These are phyloP conservation scores for Arachnomyces sp. DNA, from an alignment of 2,329 filamentous ascomycete genomes.

Conservation along the genomic window DNA sequence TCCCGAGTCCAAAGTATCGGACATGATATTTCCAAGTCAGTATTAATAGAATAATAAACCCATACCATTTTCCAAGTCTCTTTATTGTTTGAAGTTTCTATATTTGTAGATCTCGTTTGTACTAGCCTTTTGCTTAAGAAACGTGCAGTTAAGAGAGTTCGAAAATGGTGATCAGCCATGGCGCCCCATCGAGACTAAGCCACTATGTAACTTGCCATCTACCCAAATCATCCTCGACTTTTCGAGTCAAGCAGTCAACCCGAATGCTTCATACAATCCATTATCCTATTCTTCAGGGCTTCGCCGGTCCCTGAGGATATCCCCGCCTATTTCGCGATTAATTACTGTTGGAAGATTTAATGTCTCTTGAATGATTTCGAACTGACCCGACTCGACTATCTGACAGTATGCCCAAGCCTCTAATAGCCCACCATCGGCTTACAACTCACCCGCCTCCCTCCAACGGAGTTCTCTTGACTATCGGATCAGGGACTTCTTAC, in stretches of 20 bases:
- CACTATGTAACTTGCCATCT: conserved; percentile 1
- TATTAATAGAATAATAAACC: too few species aligned
- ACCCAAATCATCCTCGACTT: background rate
- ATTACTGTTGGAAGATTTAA: conserved; percentile 5
- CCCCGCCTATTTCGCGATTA: conserved; percentile 1
- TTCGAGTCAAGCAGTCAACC: too few species aligned
- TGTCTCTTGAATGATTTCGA: conserved; percentile 8
- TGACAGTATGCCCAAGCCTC: conserved; percentile 24
- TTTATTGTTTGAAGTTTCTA: too few species aligned
- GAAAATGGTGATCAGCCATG: too few species aligned
- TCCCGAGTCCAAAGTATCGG: too few species aligned
- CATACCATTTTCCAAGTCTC: too few species aligned
- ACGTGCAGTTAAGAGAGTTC: too few species aligned
- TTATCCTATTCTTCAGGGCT: background rate
- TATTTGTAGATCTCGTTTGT: too few species aligned
- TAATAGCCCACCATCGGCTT: conserved; percentile 7
- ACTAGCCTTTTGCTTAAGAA: too few species aligned
- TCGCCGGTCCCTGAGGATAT: too few species aligned
- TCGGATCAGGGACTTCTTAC: background rate
- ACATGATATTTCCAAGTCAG: too few species aligned
- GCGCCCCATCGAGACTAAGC: background rate
- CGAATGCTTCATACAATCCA: background rate
- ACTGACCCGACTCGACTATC: conserved; percentile 6
- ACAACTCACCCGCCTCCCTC: conserved; percentile 6
- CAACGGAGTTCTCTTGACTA: background rate